Conservation (phyloP, 2,329 filamentous ascomycete genomes). For the Aureobasidium sp. region DNA sequence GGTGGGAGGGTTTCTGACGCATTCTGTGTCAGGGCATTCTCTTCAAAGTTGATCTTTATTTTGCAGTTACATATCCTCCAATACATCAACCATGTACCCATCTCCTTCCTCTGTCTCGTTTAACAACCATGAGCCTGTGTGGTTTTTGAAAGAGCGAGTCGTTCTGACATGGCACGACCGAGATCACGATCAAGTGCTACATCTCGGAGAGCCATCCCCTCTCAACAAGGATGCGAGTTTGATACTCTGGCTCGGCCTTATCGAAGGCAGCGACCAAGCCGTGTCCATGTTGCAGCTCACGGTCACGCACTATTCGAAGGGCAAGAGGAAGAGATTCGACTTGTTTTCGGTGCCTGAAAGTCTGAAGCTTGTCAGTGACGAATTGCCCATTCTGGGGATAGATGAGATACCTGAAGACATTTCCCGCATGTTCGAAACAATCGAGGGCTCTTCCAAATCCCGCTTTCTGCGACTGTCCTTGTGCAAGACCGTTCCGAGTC, state of each 20-base stretch:
- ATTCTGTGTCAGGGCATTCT: conserved; percentile 8
- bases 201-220: conserved; percentile 4
- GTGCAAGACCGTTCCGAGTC: neutral
- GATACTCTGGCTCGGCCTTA: neutral
- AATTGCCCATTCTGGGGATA: neutral
- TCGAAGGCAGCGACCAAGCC: neutral
- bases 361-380: neutral
- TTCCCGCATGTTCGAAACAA: neutral
- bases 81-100: neutral
- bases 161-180: neutral
- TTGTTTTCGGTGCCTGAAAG: neutral
- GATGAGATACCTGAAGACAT: neutral
- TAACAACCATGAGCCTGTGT: neutral
- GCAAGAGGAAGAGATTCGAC: neutral
- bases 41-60: neutral
- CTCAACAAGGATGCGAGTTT: conserved; percentile 4
- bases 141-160: conserved; percentile 3
- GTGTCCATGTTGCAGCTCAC: conserved; percentile 11
- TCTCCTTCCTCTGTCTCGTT: conserved; percentile 1
- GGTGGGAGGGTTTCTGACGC: conserved; percentile 13
- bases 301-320: neutral
- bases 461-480: neutral
- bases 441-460: neutral
- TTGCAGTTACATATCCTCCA: neutral
- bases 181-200: neutral